Evolutionary conservation across 805 yeast species (phyloP), one percentile per base, ranked within the genome.

Genomic region (Spathaspora girioi): DNA sequence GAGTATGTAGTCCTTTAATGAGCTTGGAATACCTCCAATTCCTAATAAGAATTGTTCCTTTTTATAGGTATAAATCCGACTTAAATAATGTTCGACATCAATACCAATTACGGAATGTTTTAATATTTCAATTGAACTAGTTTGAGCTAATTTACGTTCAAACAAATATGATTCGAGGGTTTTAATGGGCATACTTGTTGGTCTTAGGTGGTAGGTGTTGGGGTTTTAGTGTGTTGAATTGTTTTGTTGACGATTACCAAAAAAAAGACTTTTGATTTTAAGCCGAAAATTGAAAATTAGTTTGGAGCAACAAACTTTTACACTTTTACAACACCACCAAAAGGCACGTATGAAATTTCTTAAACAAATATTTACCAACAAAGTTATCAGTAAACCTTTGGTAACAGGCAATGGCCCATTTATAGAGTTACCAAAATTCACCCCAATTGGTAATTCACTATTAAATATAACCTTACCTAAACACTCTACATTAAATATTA

Each of bases 21-120:
- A 79, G 46, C 79, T 65, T 1, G 96, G 96, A 51, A 85, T 78
- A 0, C 96, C 96, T 20, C 96, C 96, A 56, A 87, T 78, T 9
- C 94, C 96, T 47, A 84, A 86, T 41, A 83, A 66, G 54, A 79
- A 80, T 46, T 85, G 86, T 58, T 89, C 96, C 50, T 82, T 83
- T 56, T 83, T 83, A 57, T 73, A 73, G 5, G 84, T 73, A 53
- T 87, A 67, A 43, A 87, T 73, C 49, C 89, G 70, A 23, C 87
- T 73, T 38, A 89, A 67, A 61, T 89, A 91, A 63, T 89, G 91
- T 56, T 82, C 87, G 12, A 85, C 94, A 64, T 91, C 97, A 44
- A 90, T 87, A 50, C 96, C 97, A 48, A 90, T 70, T 14, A 85
- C 80, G 26, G 92, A 79, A 60, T 84, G 83, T 51, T 75, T 80